phyloP scores from a whole-genome alignment of 169 alveolate species.

The Plasmodium sp. region DNA sequence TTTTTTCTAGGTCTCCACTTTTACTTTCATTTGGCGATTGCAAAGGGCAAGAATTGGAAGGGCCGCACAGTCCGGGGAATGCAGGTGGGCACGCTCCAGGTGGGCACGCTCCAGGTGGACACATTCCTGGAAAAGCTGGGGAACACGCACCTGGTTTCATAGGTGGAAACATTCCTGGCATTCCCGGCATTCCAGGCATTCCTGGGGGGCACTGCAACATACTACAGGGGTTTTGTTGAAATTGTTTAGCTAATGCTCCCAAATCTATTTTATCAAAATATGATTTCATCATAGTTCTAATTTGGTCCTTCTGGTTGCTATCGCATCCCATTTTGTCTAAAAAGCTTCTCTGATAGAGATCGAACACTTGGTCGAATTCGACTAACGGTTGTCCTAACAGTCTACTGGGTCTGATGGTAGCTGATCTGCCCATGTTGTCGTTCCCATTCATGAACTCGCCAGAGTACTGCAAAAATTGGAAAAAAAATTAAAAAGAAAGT shows the following conservation, averaged over 20 bases:
- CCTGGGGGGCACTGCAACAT: not conserved
- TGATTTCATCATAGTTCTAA: constrained; percentile 5
- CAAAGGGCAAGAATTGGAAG: not conserved
- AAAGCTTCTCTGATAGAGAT: constrained; percentile 7
- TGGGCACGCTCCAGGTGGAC: no score
- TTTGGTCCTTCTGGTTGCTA: not conserved
- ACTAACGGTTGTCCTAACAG: not conserved
- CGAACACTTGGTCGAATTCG: constrained; percentile 14
- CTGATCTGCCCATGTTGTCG: not conserved
- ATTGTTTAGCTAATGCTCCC: not conserved
- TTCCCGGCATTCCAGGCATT: not conserved
- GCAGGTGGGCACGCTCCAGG: not conserved
- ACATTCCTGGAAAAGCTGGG: no score
- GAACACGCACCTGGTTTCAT: no score
- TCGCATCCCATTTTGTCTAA: constrained; percentile 39
- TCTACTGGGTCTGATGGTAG: not conserved
- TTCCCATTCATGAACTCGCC: not conserved
- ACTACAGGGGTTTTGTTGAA: not conserved
- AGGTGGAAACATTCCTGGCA: no score
- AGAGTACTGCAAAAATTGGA: not conserved
- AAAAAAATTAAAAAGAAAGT: not conserved
- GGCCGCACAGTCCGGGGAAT: not conserved
- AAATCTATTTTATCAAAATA: constrained; percentile 30
- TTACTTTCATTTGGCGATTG: not conserved
- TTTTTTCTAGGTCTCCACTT: not conserved